Evolutionary conservation across 306 rosid species (phyloP), one percentile per base, ranked within the genome.

Genomic region (Ormosia emarginata): DNA sequence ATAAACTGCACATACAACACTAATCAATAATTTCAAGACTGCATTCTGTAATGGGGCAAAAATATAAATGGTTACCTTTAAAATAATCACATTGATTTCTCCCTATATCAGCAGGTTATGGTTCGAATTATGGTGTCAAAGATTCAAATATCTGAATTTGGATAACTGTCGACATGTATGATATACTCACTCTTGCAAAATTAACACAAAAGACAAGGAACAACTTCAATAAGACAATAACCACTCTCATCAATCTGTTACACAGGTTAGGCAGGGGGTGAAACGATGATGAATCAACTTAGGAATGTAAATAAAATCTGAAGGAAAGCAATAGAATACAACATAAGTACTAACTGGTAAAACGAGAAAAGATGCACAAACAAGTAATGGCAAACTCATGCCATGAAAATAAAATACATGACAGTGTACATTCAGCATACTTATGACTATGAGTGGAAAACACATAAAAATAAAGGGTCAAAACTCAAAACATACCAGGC

Each of bases 401-500:
- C 59, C 67, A 29, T 40, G 32, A 30, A 65, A 7, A 75, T 49
- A 11, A 44, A 15, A 53, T 33, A 18, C 2, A 41, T 15, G 6
- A 55, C 10, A 72, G 57, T 57, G 58, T 49, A 57, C 18, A 47
- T 57, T 61, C 43, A 37, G 39, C 15, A 69, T 10, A 7, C 3
- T 10, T 33, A 50, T 24, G 57, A 49, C 7, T 37, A n/a, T n/a
- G 13, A 40, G 17, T 36, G 13, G 29, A 17, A 2, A 76, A 56
- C 8, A 40, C 10, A n/a, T n/a, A 8, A 53, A 53, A 65, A 46
- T 11, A 5, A 44, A 41, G 64, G 36, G 62, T 7, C 15, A 14
- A 57, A 24, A 24, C 24, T 12, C 15, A 13, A 55, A 76, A 17
- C 6, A 52, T 88, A 95, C 99, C 95, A 18, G 99, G 97, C 86